phyloP scores from a whole-genome alignment of 352 stramenopile species.

The Phytophthora pluvialis region DNA sequence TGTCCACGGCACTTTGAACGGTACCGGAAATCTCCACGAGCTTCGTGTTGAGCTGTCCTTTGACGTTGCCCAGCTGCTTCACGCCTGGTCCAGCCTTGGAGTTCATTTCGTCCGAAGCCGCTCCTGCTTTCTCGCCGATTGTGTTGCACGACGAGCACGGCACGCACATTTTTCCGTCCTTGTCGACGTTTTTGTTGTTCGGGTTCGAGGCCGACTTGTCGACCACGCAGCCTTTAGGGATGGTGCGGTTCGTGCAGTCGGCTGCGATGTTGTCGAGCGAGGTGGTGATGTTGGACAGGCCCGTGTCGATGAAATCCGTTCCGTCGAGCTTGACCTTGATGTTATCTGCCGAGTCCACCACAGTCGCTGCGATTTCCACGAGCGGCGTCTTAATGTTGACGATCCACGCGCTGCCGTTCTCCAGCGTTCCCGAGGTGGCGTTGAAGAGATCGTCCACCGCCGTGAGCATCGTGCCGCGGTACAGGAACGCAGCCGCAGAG shows the following conservation, averaged over 20 bases:
- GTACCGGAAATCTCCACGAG: constrained; percentile 47
- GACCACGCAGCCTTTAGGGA: constrained; percentile 44
- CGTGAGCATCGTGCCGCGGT: constrained; percentile 55
- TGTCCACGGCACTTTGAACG: constrained; percentile 49
- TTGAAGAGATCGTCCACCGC: constrained; percentile 58
- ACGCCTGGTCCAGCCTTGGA: constrained; percentile 45
- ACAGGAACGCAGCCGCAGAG: constrained; percentile 57
- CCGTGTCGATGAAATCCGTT: constrained; percentile 56
- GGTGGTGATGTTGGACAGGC: constrained; percentile 35
- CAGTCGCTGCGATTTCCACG: constrained; percentile 47
- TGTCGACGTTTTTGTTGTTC: constrained; percentile 5
- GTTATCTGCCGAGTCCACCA: constrained; percentile 36
- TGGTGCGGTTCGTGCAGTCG: constrained; percentile 31
- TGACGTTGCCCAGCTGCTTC: constrained; percentile 38
- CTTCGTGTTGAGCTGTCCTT: constrained; percentile 38
- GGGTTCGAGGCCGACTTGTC: neutral
- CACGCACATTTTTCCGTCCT: constrained; percentile 44
- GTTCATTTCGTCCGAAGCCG: constrained; percentile 42
- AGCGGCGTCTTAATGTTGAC: constrained; percentile 48
- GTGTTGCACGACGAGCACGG: constrained; percentile 35
- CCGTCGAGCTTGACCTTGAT: constrained; percentile 41
- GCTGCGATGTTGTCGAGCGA: constrained; percentile 41
- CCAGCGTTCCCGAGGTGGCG: constrained; percentile 42
- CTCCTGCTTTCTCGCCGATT: constrained; percentile 43
- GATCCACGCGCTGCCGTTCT: constrained; percentile 50